Percentiles rank a stretch among this genome's conserved stretches.
Evolutionary conservation across 2,329 filamentous ascomycete species (phyloP).

Genomic region (Stemphylium lycopersici): DNA sequence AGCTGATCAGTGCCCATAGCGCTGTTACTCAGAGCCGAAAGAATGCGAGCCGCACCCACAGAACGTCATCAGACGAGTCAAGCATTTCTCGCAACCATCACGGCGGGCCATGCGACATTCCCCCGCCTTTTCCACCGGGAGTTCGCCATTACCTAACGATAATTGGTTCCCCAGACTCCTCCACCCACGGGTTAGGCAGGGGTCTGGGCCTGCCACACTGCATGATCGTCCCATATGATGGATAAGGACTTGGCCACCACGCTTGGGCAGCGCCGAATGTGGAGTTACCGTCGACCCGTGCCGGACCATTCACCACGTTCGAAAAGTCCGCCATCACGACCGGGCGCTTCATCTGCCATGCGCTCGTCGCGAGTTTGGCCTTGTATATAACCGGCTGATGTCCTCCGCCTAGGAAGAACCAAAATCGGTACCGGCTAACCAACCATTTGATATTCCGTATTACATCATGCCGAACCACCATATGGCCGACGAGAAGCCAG

Average conservation of each 20-base stretch:
- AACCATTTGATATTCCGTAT: neutral
- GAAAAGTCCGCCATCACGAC: conserved; percentile 20
- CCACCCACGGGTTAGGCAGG: neutral
- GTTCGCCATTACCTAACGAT: conserved; percentile 25
- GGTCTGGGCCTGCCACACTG: conserved; percentile 6
- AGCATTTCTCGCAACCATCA: conserved; percentile 8
- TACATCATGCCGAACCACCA: conserved; percentile 33
- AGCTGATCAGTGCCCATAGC: conserved; percentile 16
- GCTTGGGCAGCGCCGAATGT: conserved; percentile 1
- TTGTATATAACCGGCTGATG: conserved; percentile 13
- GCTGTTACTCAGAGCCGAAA: conserved; percentile 13
- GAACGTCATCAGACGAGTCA: conserved; percentile 2
- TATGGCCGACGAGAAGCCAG: conserved; percentile 32
- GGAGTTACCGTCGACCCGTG: neutral
- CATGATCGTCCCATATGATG: conserved; percentile 8
- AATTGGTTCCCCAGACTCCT: conserved; percentile 33
- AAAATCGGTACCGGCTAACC: conserved; percentile 8
- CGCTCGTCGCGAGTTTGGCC: conserved; percentile 1
- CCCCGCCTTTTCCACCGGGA: conserved; percentile 19
- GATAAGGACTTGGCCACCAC: conserved; percentile 4
- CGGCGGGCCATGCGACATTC: conserved; percentile 7
- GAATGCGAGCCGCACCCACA: conserved; percentile 12
- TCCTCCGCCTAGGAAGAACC: neutral
- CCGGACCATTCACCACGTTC: conserved; percentile 9
- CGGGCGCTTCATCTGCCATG: neutral